phyloP scores from a whole-genome alignment of 1,284 basidiomycete species.

The Pyrrhoderma lamaoense region DNA sequence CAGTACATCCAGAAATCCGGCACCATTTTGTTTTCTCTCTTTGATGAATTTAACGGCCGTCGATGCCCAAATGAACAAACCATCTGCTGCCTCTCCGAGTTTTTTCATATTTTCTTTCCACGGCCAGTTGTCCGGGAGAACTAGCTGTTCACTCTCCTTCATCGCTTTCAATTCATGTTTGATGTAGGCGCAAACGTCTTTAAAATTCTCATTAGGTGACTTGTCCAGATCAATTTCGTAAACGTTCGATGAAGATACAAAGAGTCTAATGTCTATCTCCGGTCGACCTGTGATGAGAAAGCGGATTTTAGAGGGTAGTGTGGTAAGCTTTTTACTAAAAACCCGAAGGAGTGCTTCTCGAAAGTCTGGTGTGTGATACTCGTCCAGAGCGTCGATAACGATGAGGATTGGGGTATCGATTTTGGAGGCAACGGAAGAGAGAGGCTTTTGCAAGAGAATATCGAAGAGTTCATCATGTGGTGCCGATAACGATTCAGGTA shows the following conservation, averaged over 20 bases:
- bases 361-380: background rate
- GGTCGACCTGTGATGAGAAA: background rate
- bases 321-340: background rate
- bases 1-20: background rate
- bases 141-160: too few species aligned
- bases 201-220: background rate
- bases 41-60: background rate
- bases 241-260: background rate
- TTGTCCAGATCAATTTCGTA: background rate
- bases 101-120: background rate
- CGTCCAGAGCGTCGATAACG: background rate
- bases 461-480: background rate
- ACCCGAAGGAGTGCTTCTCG: background rate
- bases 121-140: too few species aligned
- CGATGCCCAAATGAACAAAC: conserved; percentile 1
- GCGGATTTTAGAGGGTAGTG: background rate
- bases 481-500: background rate
- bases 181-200: background rate
- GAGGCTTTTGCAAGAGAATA: background rate
- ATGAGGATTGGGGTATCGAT: background rate
- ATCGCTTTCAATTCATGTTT: background rate
- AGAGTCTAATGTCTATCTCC: background rate
- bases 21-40: background rate
- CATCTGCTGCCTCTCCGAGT: background rate
- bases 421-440: background rate